These are phyloP conservation scores for Hericium coralloides DNA, from an alignment of 768 basidiomycete genomes.

Conservation along the genomic window DNA sequence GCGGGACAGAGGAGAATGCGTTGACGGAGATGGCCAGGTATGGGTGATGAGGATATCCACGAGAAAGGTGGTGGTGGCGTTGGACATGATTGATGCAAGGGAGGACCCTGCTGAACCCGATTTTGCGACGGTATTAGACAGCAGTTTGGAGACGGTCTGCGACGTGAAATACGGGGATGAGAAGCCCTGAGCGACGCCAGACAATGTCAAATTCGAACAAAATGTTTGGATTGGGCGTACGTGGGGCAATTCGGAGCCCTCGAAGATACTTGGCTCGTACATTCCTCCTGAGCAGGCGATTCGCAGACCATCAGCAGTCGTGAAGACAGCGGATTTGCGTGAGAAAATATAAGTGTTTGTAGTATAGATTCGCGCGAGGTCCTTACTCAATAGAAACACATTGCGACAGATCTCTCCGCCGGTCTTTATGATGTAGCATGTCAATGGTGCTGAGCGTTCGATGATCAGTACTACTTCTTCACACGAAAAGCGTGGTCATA, in stretches of 20 bases:
- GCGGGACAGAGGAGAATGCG: slow-evolving; percentile 45
- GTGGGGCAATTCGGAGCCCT: slow-evolving; percentile 51
- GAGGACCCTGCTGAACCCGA: slow-evolving; percentile 41
- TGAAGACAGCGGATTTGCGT: slow-evolving; percentile 80
- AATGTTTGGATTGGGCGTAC: too few relatives aligned
- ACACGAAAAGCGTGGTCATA: too few relatives aligned
- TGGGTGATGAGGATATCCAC: slow-evolving; percentile 80
- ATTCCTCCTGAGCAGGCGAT: slow-evolving; percentile 82
- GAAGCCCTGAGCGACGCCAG: too few relatives aligned
- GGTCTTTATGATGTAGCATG: slow-evolving; percentile 83
- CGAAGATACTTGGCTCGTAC: slow-evolving; percentile 55
- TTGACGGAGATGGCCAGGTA: slow-evolving; percentile 60
- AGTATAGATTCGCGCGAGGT: not conserved
- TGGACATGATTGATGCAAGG: slow-evolving; percentile 58
- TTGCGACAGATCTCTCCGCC: slow-evolving; percentile 77
- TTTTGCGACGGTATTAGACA: slow-evolving; percentile 59
- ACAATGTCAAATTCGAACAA: too few relatives aligned
- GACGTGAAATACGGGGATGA: slow-evolving; percentile 66
- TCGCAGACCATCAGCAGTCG: slow-evolving; percentile 69
- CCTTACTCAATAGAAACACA: slow-evolving; percentile 79
- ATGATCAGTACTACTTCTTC: not conserved
- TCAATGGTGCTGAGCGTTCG: slow-evolving; percentile 86
- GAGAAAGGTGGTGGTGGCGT: slow-evolving; percentile 51
- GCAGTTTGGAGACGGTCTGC: slow-evolving; percentile 59
- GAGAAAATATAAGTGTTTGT: slow-evolving; percentile 4